Base-by-base conservation (phyloP, 208 protist genomes). In the Angomonas desouzai region DNA sequence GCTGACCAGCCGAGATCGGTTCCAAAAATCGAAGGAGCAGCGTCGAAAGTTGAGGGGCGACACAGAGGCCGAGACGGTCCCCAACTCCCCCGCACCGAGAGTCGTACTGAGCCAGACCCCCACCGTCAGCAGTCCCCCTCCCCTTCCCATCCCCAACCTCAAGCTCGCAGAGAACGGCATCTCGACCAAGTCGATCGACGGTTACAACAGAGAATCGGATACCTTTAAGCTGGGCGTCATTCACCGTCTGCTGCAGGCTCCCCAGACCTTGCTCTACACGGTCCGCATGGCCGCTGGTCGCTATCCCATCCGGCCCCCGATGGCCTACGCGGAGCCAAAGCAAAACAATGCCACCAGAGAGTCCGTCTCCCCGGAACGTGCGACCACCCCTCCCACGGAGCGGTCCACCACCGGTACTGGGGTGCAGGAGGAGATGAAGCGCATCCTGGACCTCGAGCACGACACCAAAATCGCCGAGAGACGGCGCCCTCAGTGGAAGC, bases 201-300 rank as follows among this genome's bases (percentile, higher is more conserved):
- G 66, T 58, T 92, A 90, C 73, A 65, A 83, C 18, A 64, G 60
- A 3, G 86, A 92, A 25, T 36, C 48, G 30, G 82, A 86, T 53
- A 85, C 66, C 55, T 92, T 96, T 66, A 72, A 78, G 36, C 75
- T 93, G 11, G 70, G 72, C 0, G 75, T 83, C n/a, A 72, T 96
- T 40, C 82, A 96, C 77, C 90, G 90, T 23, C 74, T 96, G 16
- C 70, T 93, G 45, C 74, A 73, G 62, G 86, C 80, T 0, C 83
- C 87, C 32, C 81, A 76, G 55, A 61, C 84, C 18, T 65, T 96
- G 29, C 63, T 96, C n/a, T 93, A 86, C 62, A 27, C 72, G 10
- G 55, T 85, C 22, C 75, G 81, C 64, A 72, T 76, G n/a, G 63
- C 74, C 25, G 76, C 72, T 27, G 74, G 79, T 48, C 57, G 57